A percentile compares a stretch with the other conserved stretches of the same genome.
These are phyloP conservation scores for Xerocomus nothofagi DNA, from an alignment of 1,284 basidiomycete species.

Conservation along the genomic window DNA sequence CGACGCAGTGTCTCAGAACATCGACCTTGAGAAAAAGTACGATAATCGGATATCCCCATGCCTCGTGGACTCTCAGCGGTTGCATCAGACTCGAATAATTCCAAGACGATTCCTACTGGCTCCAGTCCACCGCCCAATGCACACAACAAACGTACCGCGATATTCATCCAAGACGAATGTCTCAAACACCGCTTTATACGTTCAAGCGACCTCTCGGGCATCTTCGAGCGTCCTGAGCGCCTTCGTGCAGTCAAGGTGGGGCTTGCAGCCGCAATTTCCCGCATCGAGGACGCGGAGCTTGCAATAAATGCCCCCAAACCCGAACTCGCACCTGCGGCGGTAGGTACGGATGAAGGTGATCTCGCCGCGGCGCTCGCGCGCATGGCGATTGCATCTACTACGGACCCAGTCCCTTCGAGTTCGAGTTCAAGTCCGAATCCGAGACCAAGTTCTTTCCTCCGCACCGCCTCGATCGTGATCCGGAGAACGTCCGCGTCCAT, in stretches of 20 bases:
- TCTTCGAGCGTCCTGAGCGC: constrained; percentile 90
- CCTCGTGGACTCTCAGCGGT: background rate
- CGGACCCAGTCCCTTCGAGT: background rate
- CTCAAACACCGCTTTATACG: constrained; percentile 79
- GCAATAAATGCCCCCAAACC: background rate
- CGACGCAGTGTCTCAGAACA: no score
- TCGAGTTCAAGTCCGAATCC: background rate
- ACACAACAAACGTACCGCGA: constrained; percentile 20
- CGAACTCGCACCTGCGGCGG: background rate
- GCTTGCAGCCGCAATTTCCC: constrained; percentile 73
- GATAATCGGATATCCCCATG: background rate
- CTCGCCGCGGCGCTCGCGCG: constrained; percentile 55
- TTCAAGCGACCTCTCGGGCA: constrained; percentile 64
- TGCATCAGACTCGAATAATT: background rate
- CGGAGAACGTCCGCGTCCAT: constrained; percentile 53
- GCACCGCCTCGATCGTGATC: constrained; percentile 39
- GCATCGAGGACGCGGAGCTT: constrained; percentile 49
- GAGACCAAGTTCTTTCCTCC: constrained; percentile 15
- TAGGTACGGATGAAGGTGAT: constrained; percentile 42
- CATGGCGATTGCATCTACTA: constrained; percentile 44
- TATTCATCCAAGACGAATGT: constrained; percentile 66
- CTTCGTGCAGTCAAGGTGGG: constrained; percentile 80
- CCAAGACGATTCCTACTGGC: background rate
- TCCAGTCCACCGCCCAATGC: background rate
- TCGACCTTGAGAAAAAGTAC: no score